Conservation (phyloP, 2,329 filamentous ascomycete genomes). For the Xylaria sp. region DNA sequence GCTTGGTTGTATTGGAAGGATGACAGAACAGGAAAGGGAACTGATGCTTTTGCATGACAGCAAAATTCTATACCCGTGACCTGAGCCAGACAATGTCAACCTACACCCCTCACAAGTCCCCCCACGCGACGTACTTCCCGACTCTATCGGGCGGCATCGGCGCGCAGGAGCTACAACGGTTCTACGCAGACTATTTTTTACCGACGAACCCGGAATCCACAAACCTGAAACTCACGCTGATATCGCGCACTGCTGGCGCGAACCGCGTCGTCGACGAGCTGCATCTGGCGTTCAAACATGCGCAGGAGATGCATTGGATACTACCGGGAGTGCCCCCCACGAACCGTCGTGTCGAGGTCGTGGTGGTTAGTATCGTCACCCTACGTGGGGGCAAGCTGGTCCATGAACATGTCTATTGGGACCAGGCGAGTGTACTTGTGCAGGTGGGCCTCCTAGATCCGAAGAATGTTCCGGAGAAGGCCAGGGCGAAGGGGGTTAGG, state of each 20-base stretch:
- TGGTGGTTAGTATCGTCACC: conserved; percentile 70
- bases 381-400: conserved; percentile 71
- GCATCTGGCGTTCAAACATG: conserved; percentile 67
- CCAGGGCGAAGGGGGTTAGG: conserved; percentile 50
- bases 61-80: conserved; percentile 66
- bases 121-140: conserved; percentile 75
- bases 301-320: conserved; percentile 67
- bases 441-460: conserved; percentile 67
- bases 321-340: conserved; percentile 69
- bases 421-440: conserved; percentile 70
- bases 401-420: conserved; percentile 76
- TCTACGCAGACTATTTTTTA: conserved; percentile 74
- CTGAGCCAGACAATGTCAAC: conserved; percentile 71
- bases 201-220: conserved; percentile 69
- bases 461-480: conserved; percentile 50
- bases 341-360: conserved; percentile 62
- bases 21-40: not conserved
- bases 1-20: conserved; percentile 4
- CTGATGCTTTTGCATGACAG: conserved; percentile 39
- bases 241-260: conserved; percentile 71
- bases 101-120: conserved; percentile 66
- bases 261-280: conserved; percentile 74
- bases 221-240: conserved; percentile 66
- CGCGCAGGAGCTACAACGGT: conserved; percentile 64
- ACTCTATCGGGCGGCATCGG: conserved; percentile 73